A percentile compares a stretch with the other conserved stretches of the same genome.
Evolutionary conservation across 169 alveolate genomes (phyloP).

Genomic region (Amoebophrya sp.): DNA sequence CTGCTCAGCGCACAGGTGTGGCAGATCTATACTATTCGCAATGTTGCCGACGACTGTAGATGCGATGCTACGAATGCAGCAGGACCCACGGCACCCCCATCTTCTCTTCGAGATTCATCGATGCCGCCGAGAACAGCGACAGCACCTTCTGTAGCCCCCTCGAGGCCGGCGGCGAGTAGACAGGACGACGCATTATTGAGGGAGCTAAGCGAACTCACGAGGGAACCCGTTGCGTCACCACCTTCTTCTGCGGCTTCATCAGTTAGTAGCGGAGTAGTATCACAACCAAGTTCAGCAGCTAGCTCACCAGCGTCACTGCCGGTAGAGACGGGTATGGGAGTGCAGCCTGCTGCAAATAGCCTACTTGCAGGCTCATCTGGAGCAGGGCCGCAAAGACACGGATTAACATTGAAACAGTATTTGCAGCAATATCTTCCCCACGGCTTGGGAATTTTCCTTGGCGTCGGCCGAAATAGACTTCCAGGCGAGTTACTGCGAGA

Average conservation of each 20-base stretch:
- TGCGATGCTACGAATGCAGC: slow-evolving; percentile 18
- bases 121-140: too few species aligned
- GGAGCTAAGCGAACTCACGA: not conserved
- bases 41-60: not conserved
- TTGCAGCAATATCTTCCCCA: not conserved
- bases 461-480: not conserved
- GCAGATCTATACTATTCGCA: not conserved
- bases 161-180: too few species aligned
- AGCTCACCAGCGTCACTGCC: not conserved
- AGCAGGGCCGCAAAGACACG: too few species aligned
- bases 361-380: too few species aligned
- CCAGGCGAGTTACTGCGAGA: not conserved
- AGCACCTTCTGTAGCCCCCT: too few species aligned
- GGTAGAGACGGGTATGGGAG: too few species aligned
- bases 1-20: not conserved
- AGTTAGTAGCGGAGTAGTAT: not conserved
- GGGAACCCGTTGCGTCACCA: not conserved
- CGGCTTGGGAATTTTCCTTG: not conserved
- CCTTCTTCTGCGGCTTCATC: too few species aligned
- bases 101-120: too few species aligned
- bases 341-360: too few species aligned
- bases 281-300: not conserved
- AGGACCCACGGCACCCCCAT: too few species aligned
- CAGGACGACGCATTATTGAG: not conserved
- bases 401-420: not conserved